Conservation (phyloP, 2,329 filamentous ascomycete species). For the Ascochyta viciae-villosae region DNA sequence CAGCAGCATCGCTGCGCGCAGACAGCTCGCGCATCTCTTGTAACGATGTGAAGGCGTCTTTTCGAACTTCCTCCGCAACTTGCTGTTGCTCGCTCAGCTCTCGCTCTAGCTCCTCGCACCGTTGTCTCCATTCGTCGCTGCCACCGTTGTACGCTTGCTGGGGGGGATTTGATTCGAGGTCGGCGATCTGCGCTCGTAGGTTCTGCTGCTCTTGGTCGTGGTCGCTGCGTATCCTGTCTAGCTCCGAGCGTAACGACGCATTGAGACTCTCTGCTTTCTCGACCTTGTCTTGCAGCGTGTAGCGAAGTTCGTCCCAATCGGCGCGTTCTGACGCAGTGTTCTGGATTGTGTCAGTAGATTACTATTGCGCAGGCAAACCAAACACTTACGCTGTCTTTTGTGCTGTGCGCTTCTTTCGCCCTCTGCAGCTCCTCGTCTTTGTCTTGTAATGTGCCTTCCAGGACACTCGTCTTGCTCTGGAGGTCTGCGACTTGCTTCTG, state of each 20-base stretch:
- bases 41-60: slow-evolving; percentile 82
- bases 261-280: slow-evolving; percentile 78
- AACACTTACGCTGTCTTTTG: slow-evolving; percentile 53
- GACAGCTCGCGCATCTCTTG: slow-evolving; percentile 89
- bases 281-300: slow-evolving; percentile 75
- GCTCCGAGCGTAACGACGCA: slow-evolving; percentile 77
- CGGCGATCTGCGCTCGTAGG: slow-evolving; percentile 69
- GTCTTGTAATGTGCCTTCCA: slow-evolving; percentile 72
- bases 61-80: slow-evolving; percentile 84
- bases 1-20: slow-evolving; percentile 76
- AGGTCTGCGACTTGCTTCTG: slow-evolving; percentile 78
- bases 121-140: slow-evolving; percentile 46
- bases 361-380: background rate
- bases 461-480: slow-evolving; percentile 72
- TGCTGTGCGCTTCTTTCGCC: slow-evolving; percentile 65
- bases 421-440: slow-evolving; percentile 75
- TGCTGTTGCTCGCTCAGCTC: slow-evolving; percentile 80
- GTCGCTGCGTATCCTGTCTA: slow-evolving; percentile 75
- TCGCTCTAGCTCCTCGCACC: slow-evolving; percentile 55
- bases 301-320: slow-evolving; percentile 72
- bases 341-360: slow-evolving; percentile 23
- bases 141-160: slow-evolving; percentile 28
- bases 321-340: slow-evolving; percentile 69
- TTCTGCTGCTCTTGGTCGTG: slow-evolving; percentile 69
- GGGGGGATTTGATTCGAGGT: slow-evolving; percentile 45